Percentiles rank a stretch among this genome's conserved stretches.
Evolutionary conservation across 306 rosid genomes (phyloP).

Genomic region (Acacia confusa): DNA sequence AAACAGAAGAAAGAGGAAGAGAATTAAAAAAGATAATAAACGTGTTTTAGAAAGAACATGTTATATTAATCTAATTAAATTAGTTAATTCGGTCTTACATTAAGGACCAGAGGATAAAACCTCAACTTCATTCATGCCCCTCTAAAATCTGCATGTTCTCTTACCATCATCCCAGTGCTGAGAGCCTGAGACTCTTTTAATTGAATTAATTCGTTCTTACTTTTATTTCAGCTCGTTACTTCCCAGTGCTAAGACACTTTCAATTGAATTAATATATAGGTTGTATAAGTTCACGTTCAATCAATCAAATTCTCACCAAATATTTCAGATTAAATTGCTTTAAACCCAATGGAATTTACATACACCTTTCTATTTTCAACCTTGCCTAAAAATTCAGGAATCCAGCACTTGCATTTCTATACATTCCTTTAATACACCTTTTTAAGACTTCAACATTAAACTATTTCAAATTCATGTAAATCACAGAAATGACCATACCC

Average conservation of each 20-base stretch:
- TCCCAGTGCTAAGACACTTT: neutral
- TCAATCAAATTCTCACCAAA: neutral
- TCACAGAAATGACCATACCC: neutral
- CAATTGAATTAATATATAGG: neutral
- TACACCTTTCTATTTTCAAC: neutral
- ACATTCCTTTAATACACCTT: neutral
- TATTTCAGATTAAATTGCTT: neutral
- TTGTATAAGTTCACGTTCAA: neutral
- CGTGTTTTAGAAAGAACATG: too few species aligned
- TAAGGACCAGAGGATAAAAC: neutral
- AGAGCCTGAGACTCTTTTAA: neutral
- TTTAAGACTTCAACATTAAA: neutral
- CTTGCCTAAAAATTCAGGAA: neutral
- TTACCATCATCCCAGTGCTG: neutral
- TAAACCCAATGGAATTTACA: neutral
- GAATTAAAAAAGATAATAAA: too few species aligned
- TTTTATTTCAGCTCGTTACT: neutral
- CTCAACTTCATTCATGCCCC: neutral
- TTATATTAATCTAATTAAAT: too few species aligned
- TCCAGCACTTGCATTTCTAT: neutral
- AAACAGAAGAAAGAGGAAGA: too few species aligned
- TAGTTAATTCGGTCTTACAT: too few species aligned
- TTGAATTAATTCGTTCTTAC: too few species aligned
- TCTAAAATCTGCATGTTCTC: neutral
- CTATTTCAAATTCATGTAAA: neutral